A percentile compares a stretch with the other conserved stretches of the same genome.
Conservation (phyloP, 2,329 filamentous ascomycete genomes). For the Apiospora koreana region DNA sequence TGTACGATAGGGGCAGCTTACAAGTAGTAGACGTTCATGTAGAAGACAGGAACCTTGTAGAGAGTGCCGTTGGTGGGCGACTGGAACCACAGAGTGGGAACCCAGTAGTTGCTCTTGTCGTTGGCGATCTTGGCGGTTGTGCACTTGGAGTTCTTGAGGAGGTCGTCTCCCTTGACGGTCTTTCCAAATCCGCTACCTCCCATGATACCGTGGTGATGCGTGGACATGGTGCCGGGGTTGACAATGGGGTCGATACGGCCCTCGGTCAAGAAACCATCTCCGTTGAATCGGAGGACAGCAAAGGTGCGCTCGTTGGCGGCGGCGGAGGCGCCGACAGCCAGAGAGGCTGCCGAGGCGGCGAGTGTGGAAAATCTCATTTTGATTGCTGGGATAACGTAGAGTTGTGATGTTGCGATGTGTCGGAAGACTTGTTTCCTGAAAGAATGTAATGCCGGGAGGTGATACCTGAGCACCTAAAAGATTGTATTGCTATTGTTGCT, state of each 20-base stretch:
- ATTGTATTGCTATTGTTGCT: not conserved
- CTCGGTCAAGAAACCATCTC: conserved; percentile 60
- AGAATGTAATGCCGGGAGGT: not conserved
- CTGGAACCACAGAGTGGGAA: conserved; percentile 68
- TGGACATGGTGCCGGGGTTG: conserved; percentile 55
- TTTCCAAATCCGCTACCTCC: conserved; percentile 69
- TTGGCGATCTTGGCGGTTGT: conserved; percentile 68
- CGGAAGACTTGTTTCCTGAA: not conserved
- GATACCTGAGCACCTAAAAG: conserved; percentile 4
- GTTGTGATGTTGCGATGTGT: not conserved
- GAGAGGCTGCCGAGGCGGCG: not conserved
- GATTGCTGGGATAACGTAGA: not conserved
- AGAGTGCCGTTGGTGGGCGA: conserved; percentile 64
- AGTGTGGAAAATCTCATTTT: not conserved
- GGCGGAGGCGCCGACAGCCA: conserved; percentile 41
- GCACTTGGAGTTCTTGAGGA: conserved; percentile 61
- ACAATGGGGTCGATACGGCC: conserved; percentile 70
- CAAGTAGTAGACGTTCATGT: conserved; percentile 79
- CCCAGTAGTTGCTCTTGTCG: conserved; percentile 78
- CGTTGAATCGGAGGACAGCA: conserved; percentile 72
- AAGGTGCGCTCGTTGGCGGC: conserved; percentile 54
- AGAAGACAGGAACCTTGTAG: conserved; percentile 67
- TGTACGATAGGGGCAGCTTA: conserved; percentile 35
- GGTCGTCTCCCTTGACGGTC: conserved; percentile 60
- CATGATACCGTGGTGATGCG: conserved; percentile 71